phyloP scores from a whole-genome alignment of 768 basidiomycete species.

The Paxillus rubicundulus region DNA sequence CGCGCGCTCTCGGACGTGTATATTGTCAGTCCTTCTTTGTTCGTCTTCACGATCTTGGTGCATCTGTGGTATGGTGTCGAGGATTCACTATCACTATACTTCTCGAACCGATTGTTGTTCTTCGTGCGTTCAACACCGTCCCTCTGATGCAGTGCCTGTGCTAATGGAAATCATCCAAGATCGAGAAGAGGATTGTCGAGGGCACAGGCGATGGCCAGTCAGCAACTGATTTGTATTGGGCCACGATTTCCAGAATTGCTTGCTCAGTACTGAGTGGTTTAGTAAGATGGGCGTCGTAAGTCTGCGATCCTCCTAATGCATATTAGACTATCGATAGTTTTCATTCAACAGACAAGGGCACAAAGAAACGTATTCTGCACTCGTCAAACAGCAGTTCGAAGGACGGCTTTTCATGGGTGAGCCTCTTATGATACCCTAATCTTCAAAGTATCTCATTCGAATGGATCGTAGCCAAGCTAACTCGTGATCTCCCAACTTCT shows the following conservation, averaged over 20 bases:
- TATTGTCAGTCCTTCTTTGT: conserved; percentile 19
- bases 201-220: neutral
- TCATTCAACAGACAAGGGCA: conserved; percentile 3
- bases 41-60: conserved; percentile 5
- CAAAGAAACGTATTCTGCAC: conserved; percentile 9
- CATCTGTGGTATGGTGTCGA: conserved; percentile 22
- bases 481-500: conserved; percentile 21
- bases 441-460: neutral
- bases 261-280: conserved; percentile 18
- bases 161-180: conserved; percentile 10
- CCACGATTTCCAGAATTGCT: conserved; percentile 9
- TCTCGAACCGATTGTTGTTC: conserved; percentile 21
- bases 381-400: conserved; percentile 20
- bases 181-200: conserved; percentile 17
- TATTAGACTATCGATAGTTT: neutral
- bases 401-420: conserved; percentile 20
- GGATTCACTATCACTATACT: conserved; percentile 17
- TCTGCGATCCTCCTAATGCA: neutral
- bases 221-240: conserved; percentile 8
- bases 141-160: neutral
- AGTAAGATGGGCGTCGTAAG: conserved; percentile 20
- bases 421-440: neutral
- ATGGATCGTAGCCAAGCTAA: conserved; percentile 11
- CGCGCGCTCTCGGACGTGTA: conserved; percentile 23
- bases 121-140: conserved; percentile 9